Percentiles rank a stretch among this genome's conserved stretches.
These are phyloP conservation scores for Tylopilus felleus DNA, from an alignment of 768 basidiomycete species.

Conservation along the genomic window DNA sequence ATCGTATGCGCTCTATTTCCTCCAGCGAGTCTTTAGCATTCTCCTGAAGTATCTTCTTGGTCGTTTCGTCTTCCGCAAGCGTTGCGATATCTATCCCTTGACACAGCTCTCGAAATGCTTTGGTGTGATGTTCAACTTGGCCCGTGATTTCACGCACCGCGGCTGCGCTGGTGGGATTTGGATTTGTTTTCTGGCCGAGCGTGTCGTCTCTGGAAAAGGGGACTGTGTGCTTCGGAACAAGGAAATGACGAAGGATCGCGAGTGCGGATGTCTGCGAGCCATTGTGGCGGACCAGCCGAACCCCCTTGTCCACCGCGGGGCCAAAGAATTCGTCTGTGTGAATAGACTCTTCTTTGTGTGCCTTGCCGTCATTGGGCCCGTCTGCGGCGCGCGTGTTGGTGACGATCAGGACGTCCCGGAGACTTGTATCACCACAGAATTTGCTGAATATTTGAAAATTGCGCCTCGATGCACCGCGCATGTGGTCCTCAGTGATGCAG, in stretches of 20 bases:
- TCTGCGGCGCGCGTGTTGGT: constrained; percentile 45
- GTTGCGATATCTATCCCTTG: constrained; percentile 42
- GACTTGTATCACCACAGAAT: constrained; percentile 46
- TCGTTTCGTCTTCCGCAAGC: constrained; percentile 38
- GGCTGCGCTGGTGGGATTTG: constrained; percentile 41
- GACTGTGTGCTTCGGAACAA: constrained; percentile 34
- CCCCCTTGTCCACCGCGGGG: constrained; percentile 43
- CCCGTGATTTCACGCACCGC: constrained; percentile 43
- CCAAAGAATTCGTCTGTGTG: constrained; percentile 40
- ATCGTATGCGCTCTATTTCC: constrained; percentile 40
- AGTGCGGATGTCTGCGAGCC: constrained; percentile 42
- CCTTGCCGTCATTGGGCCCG: background rate
- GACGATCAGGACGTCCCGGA: constrained; percentile 46
- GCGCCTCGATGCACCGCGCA: constrained; percentile 41
- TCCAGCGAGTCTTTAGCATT: constrained; percentile 38
- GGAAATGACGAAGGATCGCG: constrained; percentile 41
- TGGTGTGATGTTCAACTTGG: constrained; percentile 39
- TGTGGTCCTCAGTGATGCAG: constrained; percentile 41
- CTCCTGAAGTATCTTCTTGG: constrained; percentile 35
- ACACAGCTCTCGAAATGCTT: constrained; percentile 41
- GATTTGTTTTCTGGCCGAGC: constrained; percentile 37
- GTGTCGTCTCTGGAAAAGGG: constrained; percentile 47
- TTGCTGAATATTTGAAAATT: constrained; percentile 46
- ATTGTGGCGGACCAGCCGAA: constrained; percentile 39
- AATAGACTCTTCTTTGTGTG: background rate